phyloP scores from a whole-genome alignment of 371 early-diverging fungal species.

The Haplosporangium sp. region DNA sequence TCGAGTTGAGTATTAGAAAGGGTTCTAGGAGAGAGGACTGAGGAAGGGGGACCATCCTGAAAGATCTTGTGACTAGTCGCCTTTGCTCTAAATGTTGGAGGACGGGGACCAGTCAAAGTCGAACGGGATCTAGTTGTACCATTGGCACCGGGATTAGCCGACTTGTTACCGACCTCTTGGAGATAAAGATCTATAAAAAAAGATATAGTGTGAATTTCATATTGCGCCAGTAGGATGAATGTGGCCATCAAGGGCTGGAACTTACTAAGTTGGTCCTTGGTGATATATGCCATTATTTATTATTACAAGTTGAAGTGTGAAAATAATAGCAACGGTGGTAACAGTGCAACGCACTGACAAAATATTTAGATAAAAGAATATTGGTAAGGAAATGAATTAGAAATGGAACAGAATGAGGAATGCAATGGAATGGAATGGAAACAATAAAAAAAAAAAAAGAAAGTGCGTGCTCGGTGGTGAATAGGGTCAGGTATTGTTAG shows the following conservation, averaged over 20 bases:
- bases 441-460: too few relatives aligned
- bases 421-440: too few relatives aligned
- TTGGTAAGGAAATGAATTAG: too few relatives aligned
- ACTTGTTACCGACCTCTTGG: conserved; percentile 37
- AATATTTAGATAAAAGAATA: too few relatives aligned
- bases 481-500: too few relatives aligned
- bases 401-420: too few relatives aligned
- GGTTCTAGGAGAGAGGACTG: conserved; percentile 15
- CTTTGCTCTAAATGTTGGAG: conserved; percentile 43
- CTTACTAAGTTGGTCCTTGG: conserved; percentile 54
- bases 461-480: too few relatives aligned
- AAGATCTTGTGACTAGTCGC: conserved; percentile 42
- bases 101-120: conserved; percentile 45
- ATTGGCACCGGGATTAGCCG: conserved; percentile 19
- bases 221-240: not conserved
- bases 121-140: conserved; percentile 46
- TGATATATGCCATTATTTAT: conserved; percentile 42
- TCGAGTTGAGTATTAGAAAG: conserved; percentile 22
- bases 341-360: too few relatives aligned
- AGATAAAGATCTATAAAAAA: conserved; percentile 31
- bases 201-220: not conserved
- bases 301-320: not conserved
- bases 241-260: not conserved
- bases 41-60: conserved; percentile 23
- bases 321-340: not conserved